These are phyloP conservation scores for rapeseed (Brassica napus) DNA, from an alignment of 345 rosid genomes.

Conservation along the genomic window Da-Ae NC_063445.1:14069501-14070000, in stretches of 20 bases:
- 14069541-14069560: constrained; percentile 88
- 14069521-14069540: constrained; percentile 82
- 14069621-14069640: too few species aligned
- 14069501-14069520: constrained; percentile 95
- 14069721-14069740: constrained; percentile 84
- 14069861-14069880: constrained; percentile 68
- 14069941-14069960: not conserved
- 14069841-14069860: not conserved
- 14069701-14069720: constrained; percentile 96
- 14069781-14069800: constrained; percentile 32
- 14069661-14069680: constrained; percentile 94
- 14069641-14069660: constrained; percentile 52
- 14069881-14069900: constrained; percentile 86
- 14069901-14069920: constrained; percentile 69
- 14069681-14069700: constrained; percentile 94
- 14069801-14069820: not conserved
- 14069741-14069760: constrained; percentile 81
- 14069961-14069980: not conserved
- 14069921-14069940: not conserved
- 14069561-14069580: constrained; percentile 73
- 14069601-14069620: not conserved
- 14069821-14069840: not conserved
- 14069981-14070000: not conserved
- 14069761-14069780: constrained; percentile 88
- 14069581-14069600: constrained; percentile 33